Base-by-base conservation (phyloP, 2,329 filamentous ascomycete species). In the Aspergillus vadensis region DNA sequence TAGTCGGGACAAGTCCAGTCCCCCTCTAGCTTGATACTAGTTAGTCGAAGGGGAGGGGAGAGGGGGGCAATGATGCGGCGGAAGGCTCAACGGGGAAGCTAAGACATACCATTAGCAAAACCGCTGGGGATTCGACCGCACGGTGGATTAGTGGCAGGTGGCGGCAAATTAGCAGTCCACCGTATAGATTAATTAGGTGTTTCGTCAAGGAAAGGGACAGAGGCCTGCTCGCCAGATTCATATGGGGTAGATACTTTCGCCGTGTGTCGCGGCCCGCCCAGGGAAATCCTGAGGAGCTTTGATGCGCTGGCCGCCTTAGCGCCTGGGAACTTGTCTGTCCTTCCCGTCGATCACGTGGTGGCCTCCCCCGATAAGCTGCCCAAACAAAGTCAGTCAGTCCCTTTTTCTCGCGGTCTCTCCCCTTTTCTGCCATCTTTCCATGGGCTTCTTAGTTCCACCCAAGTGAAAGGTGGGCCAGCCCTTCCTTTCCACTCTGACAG, bases 341-440 rank as follows among this genome's bases (percentile, higher is more conserved):
- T 38, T 44, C 58, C 43, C 30, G 54, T 25, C 25, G 39, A 57
- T 66, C 67, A 67, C 66, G 67, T 69, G 67, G 55, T 44, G 25
- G 32, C 2, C 25, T 36, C 21, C 21, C 23, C 48, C n/a, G 58
- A 65, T 63, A 66, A 62, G 63, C 49, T 58, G 38, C 43, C 41
- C 17, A 27, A 57, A 21, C 17, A 27, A 57, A 21, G 12, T 8
- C 47, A 21, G 12, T 8, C 47, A 21, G 23, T n/a, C 30, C 23
- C 36, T 25, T 23, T 38, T 50, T 25, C 43, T 38, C 23, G 10
- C 10, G 14, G 17, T 21, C 10, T 30, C 38, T 62, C 14, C 21
- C 15, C 41, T 62, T 73, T 83, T 6, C 84, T 81, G n/a, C 19
- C 21, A 23, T 5, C 51, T 17, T 41, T 47, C 9, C 43, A 9